Evolutionary conservation across 169 alveolate genomes (phyloP), one percentile per base, ranked within the genome.

Genomic region (Plasmodium knowlesi): DNA sequence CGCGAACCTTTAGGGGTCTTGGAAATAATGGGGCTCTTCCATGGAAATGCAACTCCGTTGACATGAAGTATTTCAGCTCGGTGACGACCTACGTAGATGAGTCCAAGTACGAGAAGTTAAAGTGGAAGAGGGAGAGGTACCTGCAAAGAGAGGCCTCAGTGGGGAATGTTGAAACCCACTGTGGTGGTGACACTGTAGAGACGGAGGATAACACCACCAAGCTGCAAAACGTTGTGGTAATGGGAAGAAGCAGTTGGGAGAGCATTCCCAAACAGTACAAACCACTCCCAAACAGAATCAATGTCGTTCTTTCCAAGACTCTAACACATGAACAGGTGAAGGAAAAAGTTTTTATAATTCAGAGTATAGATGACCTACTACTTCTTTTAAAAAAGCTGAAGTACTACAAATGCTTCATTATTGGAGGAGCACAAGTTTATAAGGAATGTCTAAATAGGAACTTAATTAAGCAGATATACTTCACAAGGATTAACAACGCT

Each of bases 231-330:
- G 99, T 98, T 28, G 98, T 99, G 37, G 96, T 99, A 34, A 98
- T 99, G 99, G 99, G 99, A 0, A 97, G 99, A 84, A 98, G 96
- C 73, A 99, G 99, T 32, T 99, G 99, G 99, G 99, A 98, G 54
- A 96, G 98, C 50, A 91, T 98, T 30, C 99, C 99, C 0, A 93
- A 91, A 71, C 85, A 89, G 37, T 80, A 46, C 37, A 95, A 97
- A 25, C 99, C 99, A 0, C 95, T 99, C 10, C 89, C 94, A 22
- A 96, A 97, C 74, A 92, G 99, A 39, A 92, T 96, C 57, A 98
- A 98, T 96, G 97, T 98, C 22, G 97, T 98, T 10, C 41, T 98
- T n/a, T 96, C 98, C 25, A 84, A 96, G 70, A 92, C 96, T 8
- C 95, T 98, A 93, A 95, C 95, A 54, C 83, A 84, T 22, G 84